Base-by-base conservation (phyloP, 805 yeast genomes). In the Vanderwaltozyma yarrowii region DNA sequence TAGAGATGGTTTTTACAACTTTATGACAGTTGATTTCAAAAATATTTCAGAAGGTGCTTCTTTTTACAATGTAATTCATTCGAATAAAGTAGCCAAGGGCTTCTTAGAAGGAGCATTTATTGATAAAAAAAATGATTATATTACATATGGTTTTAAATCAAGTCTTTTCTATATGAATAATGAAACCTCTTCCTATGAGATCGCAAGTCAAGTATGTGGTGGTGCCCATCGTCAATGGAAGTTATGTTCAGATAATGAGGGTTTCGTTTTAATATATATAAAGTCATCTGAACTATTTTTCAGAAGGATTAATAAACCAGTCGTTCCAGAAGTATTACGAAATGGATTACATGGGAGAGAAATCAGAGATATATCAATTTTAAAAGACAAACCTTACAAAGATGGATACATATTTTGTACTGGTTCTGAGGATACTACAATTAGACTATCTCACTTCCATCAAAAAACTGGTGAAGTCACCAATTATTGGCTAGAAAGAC, bases 311-410 rank as follows among this genome's bases (percentile, higher is more conserved):
- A 47, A 53, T 26, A 47, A 45, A 26, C 45, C 55, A 1, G 14
- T 28, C 1, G 39, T 46, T 3, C 64, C 65, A 3, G 53, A 58
- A 18, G 43, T 66, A 8, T 50, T 79, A 19, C 64, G 64, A 26
- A 62, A 68, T 9, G 96, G 96, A 0, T 69, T 85, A 1, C 97
- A 92, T 58, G 98, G 98, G 1, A 71, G 97, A 45, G 98, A 92
- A 58, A 74, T 89, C 5, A 69, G 98, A 47, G 83, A 78, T 39
- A 65, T 88, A 13, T 69, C 81, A 2, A 66, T 79, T n/a, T 67
- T 73, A 27, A 46, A 45, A 29, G 34, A 39, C 7, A 61, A 70
- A 0, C 32, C 44, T 7, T 44, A 35, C 9, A 56, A 57, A 7
- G 58, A 60, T 35, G 61, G 61, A 0, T 60, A 50, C 17, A 49